A percentile compares a stretch with the other conserved stretches of the same genome.
phyloP scores from a whole-genome alignment of 768 basidiomycete species.

The Strobilomyces dryophilus region DNA sequence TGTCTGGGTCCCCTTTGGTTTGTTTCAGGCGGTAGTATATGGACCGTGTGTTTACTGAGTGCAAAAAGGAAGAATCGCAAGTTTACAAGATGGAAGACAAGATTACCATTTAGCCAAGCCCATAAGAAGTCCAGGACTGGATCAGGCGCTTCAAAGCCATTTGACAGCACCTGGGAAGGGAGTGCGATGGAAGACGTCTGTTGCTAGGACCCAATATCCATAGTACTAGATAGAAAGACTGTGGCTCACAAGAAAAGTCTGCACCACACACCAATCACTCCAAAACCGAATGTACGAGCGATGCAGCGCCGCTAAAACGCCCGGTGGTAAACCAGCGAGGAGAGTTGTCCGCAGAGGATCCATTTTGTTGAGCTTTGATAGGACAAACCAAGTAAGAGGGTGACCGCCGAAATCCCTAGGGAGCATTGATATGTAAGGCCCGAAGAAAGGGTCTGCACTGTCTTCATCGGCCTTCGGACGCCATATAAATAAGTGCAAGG shows the following conservation, averaged over 20 bases:
- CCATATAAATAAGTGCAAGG: conserved; percentile 75
- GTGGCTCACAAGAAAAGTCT: conserved; percentile 47
- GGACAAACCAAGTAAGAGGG: conserved; percentile 74
- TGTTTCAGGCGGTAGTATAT: conserved; percentile 63
- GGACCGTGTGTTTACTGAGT: conserved; percentile 86
- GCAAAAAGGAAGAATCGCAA: conserved; percentile 1
- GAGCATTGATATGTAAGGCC: conserved; percentile 76
- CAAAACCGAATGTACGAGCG: conserved; percentile 46
- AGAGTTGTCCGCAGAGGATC: conserved; percentile 26
- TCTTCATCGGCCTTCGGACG: conserved; percentile 41
- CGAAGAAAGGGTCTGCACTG: conserved; percentile 54
- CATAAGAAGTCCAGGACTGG: conserved; percentile 56
- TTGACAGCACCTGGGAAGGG: not conserved
- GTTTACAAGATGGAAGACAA: conserved; percentile 3
- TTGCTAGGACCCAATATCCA: conserved; percentile 3
- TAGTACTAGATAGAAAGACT: not conserved
- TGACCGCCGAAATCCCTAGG: conserved; percentile 72
- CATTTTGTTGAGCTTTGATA: conserved; percentile 16
- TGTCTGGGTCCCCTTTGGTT: conserved; percentile 55
- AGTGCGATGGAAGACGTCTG: conserved; percentile 1
- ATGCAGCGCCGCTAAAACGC: conserved; percentile 38
- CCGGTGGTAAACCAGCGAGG: conserved; percentile 46
- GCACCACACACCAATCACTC: conserved; percentile 55
- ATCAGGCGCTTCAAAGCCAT: conserved; percentile 4
- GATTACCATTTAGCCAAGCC: conserved; percentile 87